Evolutionary conservation across 176 grass and related monocot species (phyloP).

Genomic region (Coix lacrymajobi): DNA sequence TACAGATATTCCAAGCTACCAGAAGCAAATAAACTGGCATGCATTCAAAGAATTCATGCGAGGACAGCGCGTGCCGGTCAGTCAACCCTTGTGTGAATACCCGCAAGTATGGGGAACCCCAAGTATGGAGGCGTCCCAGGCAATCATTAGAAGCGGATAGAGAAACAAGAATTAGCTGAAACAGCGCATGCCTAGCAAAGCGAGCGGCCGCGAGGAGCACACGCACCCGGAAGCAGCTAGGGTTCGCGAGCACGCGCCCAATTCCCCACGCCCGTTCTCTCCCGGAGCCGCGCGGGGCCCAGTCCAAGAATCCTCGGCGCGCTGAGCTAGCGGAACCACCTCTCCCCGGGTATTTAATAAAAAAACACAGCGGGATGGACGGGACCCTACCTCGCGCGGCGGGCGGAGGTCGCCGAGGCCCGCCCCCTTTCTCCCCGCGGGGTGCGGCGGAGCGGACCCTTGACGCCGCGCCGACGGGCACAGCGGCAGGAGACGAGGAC

Average conservation of each 20-base stretch:
- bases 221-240: not conserved
- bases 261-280: not conserved
- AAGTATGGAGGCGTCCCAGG: not conserved
- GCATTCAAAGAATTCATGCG: not conserved
- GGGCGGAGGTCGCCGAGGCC: not conserved
- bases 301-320: not conserved
- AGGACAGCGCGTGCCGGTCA: not conserved
- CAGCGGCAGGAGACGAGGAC: not conserved
- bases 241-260: not conserved
- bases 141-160: not conserved
- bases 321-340: not conserved
- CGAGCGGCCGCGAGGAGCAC: not conserved
- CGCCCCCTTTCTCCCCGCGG: not conserved
- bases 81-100: not conserved
- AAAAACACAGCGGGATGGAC: not conserved
- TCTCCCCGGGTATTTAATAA: not conserved
- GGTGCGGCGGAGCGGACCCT: not conserved
- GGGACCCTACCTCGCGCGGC: conserved; percentile 23
- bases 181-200: not conserved
- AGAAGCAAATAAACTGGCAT: not conserved
- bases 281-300: not conserved
- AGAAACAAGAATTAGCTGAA: conserved; percentile 12
- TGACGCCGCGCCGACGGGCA: conserved; percentile 1
- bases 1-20: not conserved
- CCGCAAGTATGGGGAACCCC: not conserved